Conservation (phyloP, 768 basidiomycete species). For the Lactarius hengduanensis region DNA sequence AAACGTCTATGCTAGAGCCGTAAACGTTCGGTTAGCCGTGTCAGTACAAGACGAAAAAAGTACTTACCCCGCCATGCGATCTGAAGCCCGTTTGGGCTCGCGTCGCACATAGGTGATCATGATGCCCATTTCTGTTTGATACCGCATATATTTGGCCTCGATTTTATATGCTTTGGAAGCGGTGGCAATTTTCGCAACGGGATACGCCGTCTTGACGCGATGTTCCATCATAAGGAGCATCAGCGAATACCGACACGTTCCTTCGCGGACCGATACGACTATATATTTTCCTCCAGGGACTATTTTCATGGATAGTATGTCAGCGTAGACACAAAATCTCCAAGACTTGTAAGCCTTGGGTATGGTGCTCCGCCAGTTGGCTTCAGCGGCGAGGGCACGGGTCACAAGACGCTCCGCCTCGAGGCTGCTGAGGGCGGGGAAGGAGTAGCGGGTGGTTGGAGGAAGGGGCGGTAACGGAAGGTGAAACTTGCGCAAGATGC, state of each 20-base stretch:
- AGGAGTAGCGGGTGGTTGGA: constrained; percentile 26
- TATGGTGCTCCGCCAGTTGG: constrained; percentile 29
- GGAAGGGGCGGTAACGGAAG: constrained; percentile 28
- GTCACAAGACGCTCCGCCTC: constrained; percentile 27
- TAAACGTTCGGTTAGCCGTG: neutral
- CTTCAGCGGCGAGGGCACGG: constrained; percentile 26
- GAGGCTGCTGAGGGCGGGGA: constrained; percentile 23
- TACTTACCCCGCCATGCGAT: constrained; percentile 22
- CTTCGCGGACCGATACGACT: constrained; percentile 24
- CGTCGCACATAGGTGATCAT: constrained; percentile 26
- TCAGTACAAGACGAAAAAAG: neutral
- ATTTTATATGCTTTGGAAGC: constrained; percentile 25
- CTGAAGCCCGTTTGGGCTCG: constrained; percentile 16
- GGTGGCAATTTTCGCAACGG: constrained; percentile 22
- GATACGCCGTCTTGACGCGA: constrained; percentile 27
- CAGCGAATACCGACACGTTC: constrained; percentile 21
- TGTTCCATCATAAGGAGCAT: constrained; percentile 29
- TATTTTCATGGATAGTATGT: constrained; percentile 27
- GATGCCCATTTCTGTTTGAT: constrained; percentile 22
- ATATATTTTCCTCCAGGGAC: constrained; percentile 29
- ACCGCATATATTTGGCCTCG: constrained; percentile 25
- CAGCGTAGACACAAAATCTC: constrained; percentile 19
- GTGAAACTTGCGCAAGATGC: constrained; percentile 24
- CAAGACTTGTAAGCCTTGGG: constrained; percentile 23
- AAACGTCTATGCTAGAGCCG: constrained; percentile 22